Conservation (phyloP, 2,329 filamentous ascomycete species). For the Lachnum nothofagi region DNA sequence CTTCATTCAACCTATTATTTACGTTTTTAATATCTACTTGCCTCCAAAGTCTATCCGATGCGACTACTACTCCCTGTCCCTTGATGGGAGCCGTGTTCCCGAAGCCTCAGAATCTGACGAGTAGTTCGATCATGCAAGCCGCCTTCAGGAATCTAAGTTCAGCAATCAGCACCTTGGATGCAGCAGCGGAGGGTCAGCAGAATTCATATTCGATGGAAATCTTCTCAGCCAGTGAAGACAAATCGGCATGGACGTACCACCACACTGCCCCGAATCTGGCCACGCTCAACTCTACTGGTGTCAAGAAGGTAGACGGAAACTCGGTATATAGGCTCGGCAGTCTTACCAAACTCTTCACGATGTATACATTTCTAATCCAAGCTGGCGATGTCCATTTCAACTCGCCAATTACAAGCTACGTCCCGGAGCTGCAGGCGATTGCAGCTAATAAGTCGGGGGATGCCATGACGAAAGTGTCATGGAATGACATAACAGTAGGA, state of each 20-base stretch:
- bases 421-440: conserved; percentile 34
- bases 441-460: not conserved
- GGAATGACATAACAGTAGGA: conserved; percentile 17
- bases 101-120: not conserved
- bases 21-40: not conserved
- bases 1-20: too few relatives aligned
- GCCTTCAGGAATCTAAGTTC: not conserved
- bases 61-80: not conserved
- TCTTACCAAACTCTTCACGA: conserved; percentile 41
- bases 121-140: not conserved
- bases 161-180: not conserved
- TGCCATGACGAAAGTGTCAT: conserved; percentile 5
- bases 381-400: conserved; percentile 31
- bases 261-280: not conserved
- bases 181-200: not conserved
- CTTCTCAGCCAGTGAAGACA: not conserved
- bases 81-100: conserved; percentile 2
- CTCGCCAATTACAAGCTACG: conserved; percentile 36
- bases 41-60: not conserved
- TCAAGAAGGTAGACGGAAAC: not conserved
- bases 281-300: not conserved
- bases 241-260: not conserved
- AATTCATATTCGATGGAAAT: not conserved
- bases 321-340: conserved; percentile 38
- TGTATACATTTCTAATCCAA: conserved; percentile 37